Evolutionary conservation across 331 rosid genomes (phyloP).

Genomic region (Rosa hybrid): DNA sequence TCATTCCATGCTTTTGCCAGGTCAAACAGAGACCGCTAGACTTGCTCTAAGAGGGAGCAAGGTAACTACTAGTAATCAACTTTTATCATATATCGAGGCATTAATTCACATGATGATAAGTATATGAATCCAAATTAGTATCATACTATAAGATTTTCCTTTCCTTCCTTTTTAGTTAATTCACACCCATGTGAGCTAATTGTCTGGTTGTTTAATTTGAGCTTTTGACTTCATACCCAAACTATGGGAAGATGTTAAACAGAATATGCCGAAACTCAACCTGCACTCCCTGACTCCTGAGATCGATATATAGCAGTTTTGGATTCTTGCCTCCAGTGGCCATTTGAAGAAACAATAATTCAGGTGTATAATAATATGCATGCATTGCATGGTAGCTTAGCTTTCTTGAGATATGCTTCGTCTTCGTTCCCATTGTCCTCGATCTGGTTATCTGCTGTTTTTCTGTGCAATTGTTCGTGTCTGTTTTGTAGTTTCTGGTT

Average conservation of each 20-base stretch:
- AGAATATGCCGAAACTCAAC: background rate
- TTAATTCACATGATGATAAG: background rate
- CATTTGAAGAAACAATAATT: background rate
- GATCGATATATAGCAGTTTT: background rate
- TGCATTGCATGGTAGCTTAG: background rate
- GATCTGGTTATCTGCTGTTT: background rate
- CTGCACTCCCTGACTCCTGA: background rate
- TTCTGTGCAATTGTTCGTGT: background rate
- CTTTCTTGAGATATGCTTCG: conserved; percentile 2
- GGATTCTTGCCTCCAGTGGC: background rate
- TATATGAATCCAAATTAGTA: background rate
- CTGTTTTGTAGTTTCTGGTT: background rate
- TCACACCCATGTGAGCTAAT: background rate
- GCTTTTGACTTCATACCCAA: background rate
- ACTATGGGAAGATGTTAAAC: background rate
- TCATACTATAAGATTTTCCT: background rate
- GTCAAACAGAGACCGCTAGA: no score
- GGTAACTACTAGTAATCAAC: background rate
- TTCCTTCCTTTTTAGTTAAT: background rate
- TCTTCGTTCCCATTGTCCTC: conserved; percentile 9
- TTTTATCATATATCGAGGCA: background rate
- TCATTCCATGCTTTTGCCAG: no score
- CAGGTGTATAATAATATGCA: background rate
- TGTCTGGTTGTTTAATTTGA: background rate
- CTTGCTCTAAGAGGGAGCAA: conserved; percentile 1